Conservation (phyloP, 495 filamentous ascomycete species). For the Cercophora scortea region DNA sequence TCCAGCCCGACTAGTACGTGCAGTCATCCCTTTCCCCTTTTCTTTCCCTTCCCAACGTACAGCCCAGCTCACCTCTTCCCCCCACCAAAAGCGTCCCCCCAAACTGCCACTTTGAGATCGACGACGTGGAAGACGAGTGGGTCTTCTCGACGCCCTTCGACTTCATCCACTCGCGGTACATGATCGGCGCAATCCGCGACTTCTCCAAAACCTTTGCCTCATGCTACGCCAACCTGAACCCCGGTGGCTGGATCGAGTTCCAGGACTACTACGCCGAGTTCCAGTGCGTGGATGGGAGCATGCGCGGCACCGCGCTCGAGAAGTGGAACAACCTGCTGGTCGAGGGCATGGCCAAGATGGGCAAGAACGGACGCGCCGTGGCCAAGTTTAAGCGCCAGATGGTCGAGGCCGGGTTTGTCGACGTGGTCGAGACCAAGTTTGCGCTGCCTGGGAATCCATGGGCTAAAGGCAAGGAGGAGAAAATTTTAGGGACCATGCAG, state of each 20-base stretch:
- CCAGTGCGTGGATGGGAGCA: constrained; percentile 24
- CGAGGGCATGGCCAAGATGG: constrained; percentile 18
- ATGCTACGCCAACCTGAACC: constrained; percentile 33
- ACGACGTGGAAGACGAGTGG: constrained; percentile 28
- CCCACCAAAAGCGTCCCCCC: constrained; percentile 7
- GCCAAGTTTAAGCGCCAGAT: constrained; percentile 19
- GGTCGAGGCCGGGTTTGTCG: constrained; percentile 25
- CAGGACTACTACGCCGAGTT: constrained; percentile 42
- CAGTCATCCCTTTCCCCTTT: too few species aligned
- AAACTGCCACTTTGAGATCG: constrained; percentile 29
- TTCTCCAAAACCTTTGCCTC: constrained; percentile 24
- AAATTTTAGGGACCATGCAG: constrained; percentile 38
- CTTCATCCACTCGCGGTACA: constrained; percentile 31
- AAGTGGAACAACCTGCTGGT: constrained; percentile 25
- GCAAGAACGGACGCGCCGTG: constrained; percentile 26
- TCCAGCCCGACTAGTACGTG: constrained; percentile 33
- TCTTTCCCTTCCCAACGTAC: too few species aligned
- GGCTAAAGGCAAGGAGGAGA: constrained; percentile 35
- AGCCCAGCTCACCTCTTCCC: too few species aligned
- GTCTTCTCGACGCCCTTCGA: constrained; percentile 20
- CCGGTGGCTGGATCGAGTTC: constrained; percentile 50
- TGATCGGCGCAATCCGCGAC: constrained; percentile 38
- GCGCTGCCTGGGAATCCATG: constrained; percentile 33
- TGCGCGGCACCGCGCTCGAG: constrained; percentile 22
- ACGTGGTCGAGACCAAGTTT: constrained; percentile 23